These are phyloP conservation scores for Nepenthes gracilis DNA, from an alignment of 148 eudicot genomes.

Conservation along the genomic window DNA sequence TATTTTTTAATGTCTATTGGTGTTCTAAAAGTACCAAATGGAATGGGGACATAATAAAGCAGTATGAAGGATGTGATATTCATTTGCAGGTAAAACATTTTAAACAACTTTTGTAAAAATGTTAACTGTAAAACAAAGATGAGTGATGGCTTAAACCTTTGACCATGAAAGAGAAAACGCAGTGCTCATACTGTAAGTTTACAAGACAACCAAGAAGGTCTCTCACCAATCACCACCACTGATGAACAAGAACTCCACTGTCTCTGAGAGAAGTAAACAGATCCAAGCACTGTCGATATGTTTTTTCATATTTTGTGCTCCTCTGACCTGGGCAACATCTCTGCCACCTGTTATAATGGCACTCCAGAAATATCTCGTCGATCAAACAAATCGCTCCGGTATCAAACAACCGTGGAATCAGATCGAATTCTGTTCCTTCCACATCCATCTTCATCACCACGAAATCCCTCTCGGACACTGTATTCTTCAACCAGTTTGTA, in stretches of 20 bases:
- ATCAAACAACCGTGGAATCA: slow-evolving; percentile 74
- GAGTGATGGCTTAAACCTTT: background rate
- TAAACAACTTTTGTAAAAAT: too few relatives aligned
- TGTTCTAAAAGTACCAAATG: too few relatives aligned
- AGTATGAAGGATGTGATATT: too few relatives aligned
- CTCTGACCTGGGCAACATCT: slow-evolving; percentile 89
- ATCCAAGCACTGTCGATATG: slow-evolving; percentile 72
- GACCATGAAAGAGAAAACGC: background rate
- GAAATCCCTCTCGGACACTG: slow-evolving; percentile 60
- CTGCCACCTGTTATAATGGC: slow-evolving; percentile 96
- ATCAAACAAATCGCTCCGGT: slow-evolving; percentile 93
- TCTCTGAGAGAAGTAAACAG: slow-evolving; percentile 68
- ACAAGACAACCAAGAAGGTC: background rate
- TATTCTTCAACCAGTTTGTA: slow-evolving; percentile 77
- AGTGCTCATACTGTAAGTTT: background rate
- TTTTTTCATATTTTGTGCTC: slow-evolving; percentile 63
- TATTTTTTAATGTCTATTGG: too few relatives aligned
- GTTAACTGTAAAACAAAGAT: too few relatives aligned
- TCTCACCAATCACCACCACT: slow-evolving; percentile 63
- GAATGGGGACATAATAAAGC: too few relatives aligned
- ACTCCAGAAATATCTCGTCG: slow-evolving; percentile 88
- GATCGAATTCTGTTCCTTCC: slow-evolving; percentile 86
- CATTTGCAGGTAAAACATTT: too few relatives aligned
- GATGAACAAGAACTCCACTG: slow-evolving; percentile 92
- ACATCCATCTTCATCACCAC: slow-evolving; percentile 99